Base-by-base conservation (phyloP, 108 stramenopile species). In the Pseudonitzschia delicatissima region DNA sequence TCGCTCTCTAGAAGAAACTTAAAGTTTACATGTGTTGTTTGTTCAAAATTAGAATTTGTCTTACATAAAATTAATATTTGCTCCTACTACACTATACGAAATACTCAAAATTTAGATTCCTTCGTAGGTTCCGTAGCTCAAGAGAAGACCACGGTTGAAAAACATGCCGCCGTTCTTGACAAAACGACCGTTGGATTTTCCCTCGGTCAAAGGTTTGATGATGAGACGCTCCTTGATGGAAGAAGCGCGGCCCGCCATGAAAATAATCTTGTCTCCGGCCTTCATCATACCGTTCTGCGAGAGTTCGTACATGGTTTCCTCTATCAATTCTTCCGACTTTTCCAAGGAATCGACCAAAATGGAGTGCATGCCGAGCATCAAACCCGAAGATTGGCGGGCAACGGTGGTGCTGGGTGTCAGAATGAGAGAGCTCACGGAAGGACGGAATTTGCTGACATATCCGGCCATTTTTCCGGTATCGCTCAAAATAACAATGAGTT, bases 401-500 rank as follows among this genome's bases (percentile, higher is more conserved):
- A 78, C 82, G 0, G 45, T 57, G 9, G 61, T 61, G 44, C 71
- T 70, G 26, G 86, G 81, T 13, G 83, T 85, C 51, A 90, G 66
- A 55, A 91, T 91, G 49, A 94, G 60, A 44, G 98, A 67, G 21
- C 91, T 89, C 65, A 95, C 73, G 34, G 79, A 79, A 5, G 97
- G 98, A 55, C 97, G 77, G 73, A 85, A 90, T 76, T 90, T 90
- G 65, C 85, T 77, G 27, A 88, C 74, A 23, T 79, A 77, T 36
- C 71, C 68, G 17, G 96, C 96, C 34, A 93, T 92, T 68, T 72
- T 83, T 26, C 98, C 98, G 27, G 86, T 87, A 68, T 96, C 88
- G 15, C 95, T 90, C 57, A 88, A 73, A 11, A 97, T 96, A 48
- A 96, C 66, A 66, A 96, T 93, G 25, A 73, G 69, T 68, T 83